Evolutionary conservation across 768 basidiomycete genomes (phyloP).

Genomic region (Boletus rex-veris): DNA sequence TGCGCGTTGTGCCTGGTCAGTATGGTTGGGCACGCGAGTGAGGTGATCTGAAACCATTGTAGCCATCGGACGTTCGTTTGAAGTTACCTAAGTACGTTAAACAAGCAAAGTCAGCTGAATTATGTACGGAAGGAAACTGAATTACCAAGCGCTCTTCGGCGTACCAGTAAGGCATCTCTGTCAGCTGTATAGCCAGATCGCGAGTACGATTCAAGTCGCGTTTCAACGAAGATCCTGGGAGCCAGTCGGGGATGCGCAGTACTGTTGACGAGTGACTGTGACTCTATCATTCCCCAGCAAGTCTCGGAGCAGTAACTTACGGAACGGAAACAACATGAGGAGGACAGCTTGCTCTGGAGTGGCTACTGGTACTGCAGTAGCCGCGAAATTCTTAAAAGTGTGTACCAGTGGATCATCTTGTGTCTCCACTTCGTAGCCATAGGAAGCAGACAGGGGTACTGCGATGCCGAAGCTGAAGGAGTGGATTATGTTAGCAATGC

Average conservation of each 20-base stretch:
- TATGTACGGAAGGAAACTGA: background rate
- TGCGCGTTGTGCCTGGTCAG: background rate
- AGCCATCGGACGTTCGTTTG: background rate
- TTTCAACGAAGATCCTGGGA: conserved; percentile 1
- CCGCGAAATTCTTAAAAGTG: background rate
- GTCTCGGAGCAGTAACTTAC: background rate
- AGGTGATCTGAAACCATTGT: conserved; percentile 6
- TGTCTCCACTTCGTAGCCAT: background rate
- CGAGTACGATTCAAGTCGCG: background rate
- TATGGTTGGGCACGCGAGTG: background rate
- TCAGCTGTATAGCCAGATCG: background rate
- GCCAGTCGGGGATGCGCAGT: conserved; percentile 21
- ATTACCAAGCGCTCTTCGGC: background rate
- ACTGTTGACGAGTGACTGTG: conserved; percentile 6
- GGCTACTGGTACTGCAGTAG: background rate
- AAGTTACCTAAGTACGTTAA: background rate
- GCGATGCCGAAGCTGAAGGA: background rate
- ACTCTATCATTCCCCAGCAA: too few relatives aligned
- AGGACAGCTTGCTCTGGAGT: background rate
- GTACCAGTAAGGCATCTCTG: background rate
- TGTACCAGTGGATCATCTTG: background rate
- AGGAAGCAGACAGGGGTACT: background rate
- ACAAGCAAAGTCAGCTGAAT: background rate
- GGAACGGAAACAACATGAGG: conserved; percentile 2
- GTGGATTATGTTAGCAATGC: background rate